Evolutionary conservation across 345 rosid genomes (phyloP), one percentile per base, ranked within the genome.

Genomic region (Orychophragmus violaceus): DNA sequence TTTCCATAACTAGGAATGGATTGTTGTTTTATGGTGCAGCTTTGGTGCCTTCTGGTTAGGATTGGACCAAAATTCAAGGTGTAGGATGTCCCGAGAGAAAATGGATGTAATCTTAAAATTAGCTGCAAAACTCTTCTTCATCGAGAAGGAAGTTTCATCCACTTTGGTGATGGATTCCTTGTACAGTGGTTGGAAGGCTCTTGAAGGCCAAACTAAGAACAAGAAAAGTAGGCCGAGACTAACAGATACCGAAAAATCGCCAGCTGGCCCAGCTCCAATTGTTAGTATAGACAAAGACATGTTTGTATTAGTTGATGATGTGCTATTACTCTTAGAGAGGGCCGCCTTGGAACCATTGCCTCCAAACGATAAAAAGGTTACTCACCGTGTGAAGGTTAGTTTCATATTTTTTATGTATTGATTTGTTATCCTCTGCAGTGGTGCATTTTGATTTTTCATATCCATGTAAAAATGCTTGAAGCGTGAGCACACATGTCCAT

Each of bases 121-220:
- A 71, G 90, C 85, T 66, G 97, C 88, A 53, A 93, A 87, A 44
- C 89, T 88, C 62, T 93, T 90, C 81, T 93, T 93, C 72, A 80
- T 90, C 59, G 92, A 88, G 79, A 88, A 88, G 83, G 95, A 90
- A 84, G 96, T 90, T 53, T 81, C 97, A 44, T 90, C 98, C 63
- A 93, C 98, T 55, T 84, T 93, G 89, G 92, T 90, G 42, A 90
- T 93, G 98, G 98, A 93, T 85, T 88, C 96, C 83, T 83, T 93
- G 79, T 85, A 93, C 74, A 93, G 96, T 72, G 98, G 98, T 57
- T 77, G 85, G 78, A 93, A 86, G 83, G 91, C 98, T 75, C 91
- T 93, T 53, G 96, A 93, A 83, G 85, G 90, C 39, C 95, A 88
- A 77, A 71, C 69, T 66, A 88, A 80, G 69, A 74, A 78, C 79